Conservation (phyloP, 352 stramenopile genomes). For the Phytophthora ramorum region DNA sequence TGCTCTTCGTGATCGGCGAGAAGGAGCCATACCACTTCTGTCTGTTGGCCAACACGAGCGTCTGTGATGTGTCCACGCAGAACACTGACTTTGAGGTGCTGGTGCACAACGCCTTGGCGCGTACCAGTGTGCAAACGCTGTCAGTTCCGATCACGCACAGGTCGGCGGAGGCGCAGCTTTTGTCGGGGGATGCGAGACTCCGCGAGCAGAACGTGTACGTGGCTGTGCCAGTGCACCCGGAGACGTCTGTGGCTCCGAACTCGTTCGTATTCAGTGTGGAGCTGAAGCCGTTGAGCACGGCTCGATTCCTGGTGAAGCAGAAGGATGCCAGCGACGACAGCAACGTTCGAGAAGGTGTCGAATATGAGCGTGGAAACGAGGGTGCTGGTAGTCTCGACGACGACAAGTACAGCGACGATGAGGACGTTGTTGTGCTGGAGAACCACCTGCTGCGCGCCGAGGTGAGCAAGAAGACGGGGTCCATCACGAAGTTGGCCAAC, state of each 20-base stretch:
- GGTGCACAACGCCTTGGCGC: slow-evolving; percentile 74
- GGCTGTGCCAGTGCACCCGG: slow-evolving; percentile 57
- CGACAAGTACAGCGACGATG: not conserved
- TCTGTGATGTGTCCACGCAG: slow-evolving; percentile 84
- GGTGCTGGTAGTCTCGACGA: not conserved
- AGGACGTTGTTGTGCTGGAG: slow-evolving; percentile 59
- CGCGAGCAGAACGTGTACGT: slow-evolving; percentile 57
- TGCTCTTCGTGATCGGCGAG: slow-evolving; percentile 80
- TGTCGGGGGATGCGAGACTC: slow-evolving; percentile 47
- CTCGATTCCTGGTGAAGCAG: slow-evolving; percentile 64
- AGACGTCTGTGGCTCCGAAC: slow-evolving; percentile 61
- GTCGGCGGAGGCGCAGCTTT: slow-evolving; percentile 42
- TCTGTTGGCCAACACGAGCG: slow-evolving; percentile 90
- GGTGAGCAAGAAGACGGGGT: slow-evolving; percentile 62
- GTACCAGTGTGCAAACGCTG: slow-evolving; percentile 65
- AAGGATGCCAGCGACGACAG: slow-evolving; percentile 4
- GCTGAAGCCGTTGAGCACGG: slow-evolving; percentile 56
- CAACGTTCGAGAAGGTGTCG: not conserved
- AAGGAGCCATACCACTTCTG: slow-evolving; percentile 75
- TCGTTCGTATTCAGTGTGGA: slow-evolving; percentile 73
- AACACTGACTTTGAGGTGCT: slow-evolving; percentile 75
- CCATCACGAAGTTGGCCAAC: slow-evolving; percentile 69
- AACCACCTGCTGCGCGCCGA: slow-evolving; percentile 65
- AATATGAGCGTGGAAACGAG: slow-evolving; percentile 2
- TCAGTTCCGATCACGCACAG: slow-evolving; percentile 64